Evolutionary conservation across 495 filamentous ascomycete species (phyloP).

Genomic region (Xanthoparmelia taractica): DNA sequence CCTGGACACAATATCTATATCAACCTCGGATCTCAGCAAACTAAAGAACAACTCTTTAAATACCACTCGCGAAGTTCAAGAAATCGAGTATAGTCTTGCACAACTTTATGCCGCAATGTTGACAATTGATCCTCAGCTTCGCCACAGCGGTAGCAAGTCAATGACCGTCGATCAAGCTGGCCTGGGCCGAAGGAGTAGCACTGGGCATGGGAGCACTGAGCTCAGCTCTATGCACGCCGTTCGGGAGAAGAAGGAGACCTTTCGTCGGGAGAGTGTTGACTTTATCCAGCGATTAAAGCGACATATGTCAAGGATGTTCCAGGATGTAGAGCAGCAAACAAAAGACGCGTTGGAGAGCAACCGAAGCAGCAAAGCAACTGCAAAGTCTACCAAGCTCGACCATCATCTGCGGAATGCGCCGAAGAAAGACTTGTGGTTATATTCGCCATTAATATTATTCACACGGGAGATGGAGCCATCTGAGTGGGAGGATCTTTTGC

Average conservation of each 20-base stretch:
- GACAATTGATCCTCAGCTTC: constrained; percentile 78
- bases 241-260: constrained; percentile 85
- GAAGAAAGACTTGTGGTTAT: constrained; percentile 65
- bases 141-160: constrained; percentile 41
- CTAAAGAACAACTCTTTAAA: constrained; percentile 69
- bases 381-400: constrained; percentile 44
- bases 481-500: constrained; percentile 73
- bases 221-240: constrained; percentile 88
- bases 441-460: constrained; percentile 77
- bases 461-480: constrained; percentile 68
- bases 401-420: constrained; percentile 43
- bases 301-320: constrained; percentile 74
- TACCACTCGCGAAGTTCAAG: constrained; percentile 57
- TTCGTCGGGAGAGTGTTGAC: constrained; percentile 56
- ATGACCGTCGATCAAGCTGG: constrained; percentile 39
- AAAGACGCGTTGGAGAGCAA: constrained; percentile 45
- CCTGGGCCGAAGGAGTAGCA: constrained; percentile 44
- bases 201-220: constrained; percentile 65
- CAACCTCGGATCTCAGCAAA: constrained; percentile 60
- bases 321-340: constrained; percentile 60
- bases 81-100: constrained; percentile 69
- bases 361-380: constrained; percentile 44
- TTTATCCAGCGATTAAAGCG: constrained; percentile 74
- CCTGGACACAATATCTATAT: constrained; percentile 81
- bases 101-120: constrained; percentile 88